A percentile compares a stretch with the other conserved stretches of the same genome.
Evolutionary conservation across 129 eudicot species (phyloP).

Genomic region (Ambrosia artemisiifolia): DNA sequence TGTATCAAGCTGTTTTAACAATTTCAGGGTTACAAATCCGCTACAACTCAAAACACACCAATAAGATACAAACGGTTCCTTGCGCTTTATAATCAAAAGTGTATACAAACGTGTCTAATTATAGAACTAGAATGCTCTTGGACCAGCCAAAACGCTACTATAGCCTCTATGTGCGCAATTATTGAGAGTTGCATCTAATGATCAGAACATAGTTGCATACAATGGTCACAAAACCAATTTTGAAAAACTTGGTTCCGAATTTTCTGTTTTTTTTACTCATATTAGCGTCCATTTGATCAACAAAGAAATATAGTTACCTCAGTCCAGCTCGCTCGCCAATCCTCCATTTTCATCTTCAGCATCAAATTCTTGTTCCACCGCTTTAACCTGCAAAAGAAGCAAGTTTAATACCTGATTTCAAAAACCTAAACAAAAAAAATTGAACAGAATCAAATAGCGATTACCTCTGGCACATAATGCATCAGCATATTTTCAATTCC

Average conservation of each 20-base stretch:
- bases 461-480: slow-evolving; percentile 97
- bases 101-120: background rate
- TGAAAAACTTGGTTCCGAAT: background rate
- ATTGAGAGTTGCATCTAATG: background rate
- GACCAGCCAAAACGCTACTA: slow-evolving; percentile 6
- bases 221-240: slow-evolving; percentile 13
- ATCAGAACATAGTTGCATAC: slow-evolving; percentile 15
- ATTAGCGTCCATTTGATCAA: slow-evolving; percentile 1
- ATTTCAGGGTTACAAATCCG: background rate
- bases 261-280: background rate
- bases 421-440: background rate
- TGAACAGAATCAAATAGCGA: background rate
- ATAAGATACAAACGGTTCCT: background rate
- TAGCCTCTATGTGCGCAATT: slow-evolving; percentile 11
- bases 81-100: slow-evolving; percentile 4
- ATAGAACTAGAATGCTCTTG: background rate
- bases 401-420: slow-evolving; percentile 6
- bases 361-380: slow-evolving; percentile 91
- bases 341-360: slow-evolving; percentile 65
- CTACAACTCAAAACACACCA: background rate
- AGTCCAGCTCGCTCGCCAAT: slow-evolving; percentile 42
- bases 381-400: slow-evolving; percentile 53
- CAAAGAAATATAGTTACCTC: slow-evolving; percentile 24
- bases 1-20: background rate
- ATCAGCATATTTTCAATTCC: slow-evolving; percentile 98